A percentile compares a stretch with the other conserved stretches of the same genome.
phyloP scores from a whole-genome alignment of 495 filamentous ascomycete species.

The Aspergillus affinis region DNA sequence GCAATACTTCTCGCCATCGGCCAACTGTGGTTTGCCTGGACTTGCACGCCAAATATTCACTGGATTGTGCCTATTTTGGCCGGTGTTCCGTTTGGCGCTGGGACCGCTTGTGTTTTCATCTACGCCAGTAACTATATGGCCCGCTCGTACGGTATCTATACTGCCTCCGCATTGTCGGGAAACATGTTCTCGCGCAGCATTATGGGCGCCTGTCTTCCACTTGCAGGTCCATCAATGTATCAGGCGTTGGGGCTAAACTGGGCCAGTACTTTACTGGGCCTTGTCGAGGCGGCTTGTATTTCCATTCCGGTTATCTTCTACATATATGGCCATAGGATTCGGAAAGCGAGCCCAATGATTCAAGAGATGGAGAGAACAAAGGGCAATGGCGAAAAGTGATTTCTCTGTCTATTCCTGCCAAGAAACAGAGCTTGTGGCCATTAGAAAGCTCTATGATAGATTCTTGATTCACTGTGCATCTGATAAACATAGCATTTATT shows the following conservation, averaged over 20 bases:
- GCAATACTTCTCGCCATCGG: conserved; percentile 63
- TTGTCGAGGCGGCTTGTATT: conserved; percentile 8
- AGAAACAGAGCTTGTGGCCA: too few species aligned
- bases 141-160: conserved; percentile 69
- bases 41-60: conserved; percentile 66
- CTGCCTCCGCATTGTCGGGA: conserved; percentile 71
- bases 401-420: too few species aligned
- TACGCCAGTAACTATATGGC: conserved; percentile 75
- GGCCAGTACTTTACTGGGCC: conserved; percentile 58
- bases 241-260: conserved; percentile 62
- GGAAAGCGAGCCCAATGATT: background rate
- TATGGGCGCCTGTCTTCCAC: conserved; percentile 66
- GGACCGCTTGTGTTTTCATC: conserved; percentile 72
- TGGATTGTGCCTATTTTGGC: conserved; percentile 75
- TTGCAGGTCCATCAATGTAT: conserved; percentile 76
- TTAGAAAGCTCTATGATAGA: too few species aligned
- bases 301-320: conserved; percentile 10
- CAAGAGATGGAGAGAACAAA: too few species aligned
- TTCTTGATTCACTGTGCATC: too few species aligned
- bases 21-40: conserved; percentile 78
- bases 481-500: too few species aligned
- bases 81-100: conserved; percentile 71
- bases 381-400: too few species aligned
- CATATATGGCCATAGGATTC: conserved; percentile 8
- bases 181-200: conserved; percentile 63